These are phyloP conservation scores for Leccinum pachyderme DNA, from an alignment of 1,284 basidiomycete genomes.

Conservation along the genomic window DNA sequence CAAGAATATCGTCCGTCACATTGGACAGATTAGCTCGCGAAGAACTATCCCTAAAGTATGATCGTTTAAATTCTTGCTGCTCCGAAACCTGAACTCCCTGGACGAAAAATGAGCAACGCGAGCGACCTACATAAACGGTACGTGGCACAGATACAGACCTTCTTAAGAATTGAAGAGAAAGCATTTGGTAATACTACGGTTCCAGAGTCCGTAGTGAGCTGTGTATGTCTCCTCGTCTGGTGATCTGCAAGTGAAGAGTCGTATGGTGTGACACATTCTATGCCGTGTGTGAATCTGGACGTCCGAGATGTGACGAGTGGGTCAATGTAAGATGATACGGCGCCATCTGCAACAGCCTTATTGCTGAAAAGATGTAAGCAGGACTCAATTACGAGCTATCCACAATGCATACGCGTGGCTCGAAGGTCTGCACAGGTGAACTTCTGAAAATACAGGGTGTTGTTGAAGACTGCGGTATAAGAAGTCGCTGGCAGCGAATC, in stretches of 20 bases:
- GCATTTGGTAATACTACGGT: slow-evolving; percentile 14
- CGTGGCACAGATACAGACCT: slow-evolving; percentile 12
- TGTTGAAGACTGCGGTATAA: slow-evolving; percentile 39
- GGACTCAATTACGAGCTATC: not conserved
- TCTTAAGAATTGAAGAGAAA: slow-evolving; percentile 33
- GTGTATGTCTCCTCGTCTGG: slow-evolving; percentile 17
- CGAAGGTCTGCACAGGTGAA: slow-evolving; percentile 39
- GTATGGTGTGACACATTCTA: slow-evolving; percentile 26
- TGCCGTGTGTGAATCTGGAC: slow-evolving; percentile 43
- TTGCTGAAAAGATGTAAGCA: slow-evolving; percentile 36
- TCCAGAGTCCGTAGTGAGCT: slow-evolving; percentile 16
- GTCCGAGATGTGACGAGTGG: slow-evolving; percentile 46
- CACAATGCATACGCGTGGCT: slow-evolving; percentile 34
- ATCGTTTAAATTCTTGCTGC: slow-evolving; percentile 28
- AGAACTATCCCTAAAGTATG: not conserved
- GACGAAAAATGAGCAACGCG: not conserved
- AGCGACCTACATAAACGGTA: not conserved
- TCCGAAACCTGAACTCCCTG: slow-evolving; percentile 35
- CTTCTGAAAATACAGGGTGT: slow-evolving; percentile 26
- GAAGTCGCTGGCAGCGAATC: slow-evolving; percentile 52
- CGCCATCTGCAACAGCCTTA: slow-evolving; percentile 57
- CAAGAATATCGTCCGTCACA: slow-evolving; percentile 5
- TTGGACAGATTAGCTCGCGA: not conserved
- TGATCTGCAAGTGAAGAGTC: slow-evolving; percentile 35
- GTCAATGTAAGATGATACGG: slow-evolving; percentile 49